Conservation (phyloP, 129 eudicot species). For the Solidago caesia region DNA sequence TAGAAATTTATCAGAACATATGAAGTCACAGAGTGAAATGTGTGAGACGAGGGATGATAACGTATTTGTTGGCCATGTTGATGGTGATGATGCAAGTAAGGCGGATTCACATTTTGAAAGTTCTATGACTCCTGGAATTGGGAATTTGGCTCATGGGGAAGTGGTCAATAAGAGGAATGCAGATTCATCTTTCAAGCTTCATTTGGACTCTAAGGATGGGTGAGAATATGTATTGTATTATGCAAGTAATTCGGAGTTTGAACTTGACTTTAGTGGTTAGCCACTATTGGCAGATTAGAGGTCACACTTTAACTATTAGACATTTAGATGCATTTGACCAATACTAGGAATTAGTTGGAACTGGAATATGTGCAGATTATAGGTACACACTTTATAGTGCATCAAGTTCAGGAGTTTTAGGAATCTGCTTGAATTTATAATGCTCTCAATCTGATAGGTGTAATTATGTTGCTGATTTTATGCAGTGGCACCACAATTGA, state of each 20-base stretch:
- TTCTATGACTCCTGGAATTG: conserved; percentile 23
- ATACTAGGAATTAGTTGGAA: background rate
- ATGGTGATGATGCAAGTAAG: conserved; percentile 34
- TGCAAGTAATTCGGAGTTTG: conserved; percentile 1
- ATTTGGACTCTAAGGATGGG: conserved; percentile 31
- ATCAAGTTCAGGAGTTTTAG: background rate
- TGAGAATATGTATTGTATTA: conserved; percentile 19
- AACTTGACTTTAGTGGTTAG: background rate
- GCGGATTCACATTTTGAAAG: conserved; percentile 34
- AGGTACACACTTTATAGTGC: background rate
- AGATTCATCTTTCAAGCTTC: conserved; percentile 31
- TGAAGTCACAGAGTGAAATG: conserved; percentile 37
- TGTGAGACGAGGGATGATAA: conserved; percentile 32
- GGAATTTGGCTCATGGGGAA: conserved; percentile 27
- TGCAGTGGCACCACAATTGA: conserved; percentile 47
- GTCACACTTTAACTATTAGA: background rate
- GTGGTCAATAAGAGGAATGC: conserved; percentile 26
- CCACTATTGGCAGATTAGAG: conserved; percentile 4
- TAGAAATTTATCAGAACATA: conserved; percentile 24
- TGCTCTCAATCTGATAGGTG: conserved; percentile 15
- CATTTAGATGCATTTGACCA: too few species aligned
- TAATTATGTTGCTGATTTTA: conserved; percentile 18
- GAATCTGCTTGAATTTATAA: background rate
- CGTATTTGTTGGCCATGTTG: conserved; percentile 14
- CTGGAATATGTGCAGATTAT: conserved; percentile 7